These are phyloP conservation scores for Parasitella parasitica DNA, from an alignment of 371 early-diverging fungal genomes.

Conservation along the genomic window DNA sequence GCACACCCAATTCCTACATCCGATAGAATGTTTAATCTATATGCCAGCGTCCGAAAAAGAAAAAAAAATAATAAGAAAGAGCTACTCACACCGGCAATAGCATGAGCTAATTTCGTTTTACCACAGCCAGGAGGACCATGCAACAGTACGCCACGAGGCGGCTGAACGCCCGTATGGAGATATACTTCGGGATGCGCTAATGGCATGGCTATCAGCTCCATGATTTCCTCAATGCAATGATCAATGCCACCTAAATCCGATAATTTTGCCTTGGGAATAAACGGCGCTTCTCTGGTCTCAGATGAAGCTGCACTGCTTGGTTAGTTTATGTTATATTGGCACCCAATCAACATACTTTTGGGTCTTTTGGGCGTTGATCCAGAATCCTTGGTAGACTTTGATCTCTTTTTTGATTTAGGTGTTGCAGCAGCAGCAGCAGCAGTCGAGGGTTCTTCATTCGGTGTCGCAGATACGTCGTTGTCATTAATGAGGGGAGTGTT, in stretches of 20 bases:
- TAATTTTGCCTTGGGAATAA: conserved; percentile 68
- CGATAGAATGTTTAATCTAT: too few relatives aligned
- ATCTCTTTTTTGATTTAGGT: conserved; percentile 36
- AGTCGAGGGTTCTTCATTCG: neutral
- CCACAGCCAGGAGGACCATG: conserved; percentile 99
- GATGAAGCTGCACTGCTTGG: conserved; percentile 16
- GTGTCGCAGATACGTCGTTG: neutral
- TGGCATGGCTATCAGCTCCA: conserved; percentile 97
- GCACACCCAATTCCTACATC: conserved; percentile 91
- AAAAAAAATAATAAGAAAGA: too few relatives aligned
- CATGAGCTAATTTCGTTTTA: conserved; percentile 97
- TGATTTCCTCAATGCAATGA: conserved; percentile 84
- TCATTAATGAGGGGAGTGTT: neutral
- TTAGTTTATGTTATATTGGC: neutral
- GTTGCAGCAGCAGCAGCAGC: neutral
- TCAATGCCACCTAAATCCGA: conserved; percentile 92
- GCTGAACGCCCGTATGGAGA: conserved; percentile 93
- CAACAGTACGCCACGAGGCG: conserved; percentile 94
- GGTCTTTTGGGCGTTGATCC: conserved; percentile 24
- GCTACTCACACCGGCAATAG: conserved; percentile 87
- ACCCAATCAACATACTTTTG: conserved; percentile 27
- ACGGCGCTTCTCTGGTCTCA: conserved; percentile 41
- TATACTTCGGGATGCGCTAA: conserved; percentile 97
- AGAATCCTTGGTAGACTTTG: conserved; percentile 31
- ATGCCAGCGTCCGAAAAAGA: too few relatives aligned